Evolutionary conservation across 306 rosid genomes (phyloP).

Genomic region (barrel medic (Medicago truncatula)): DNA sequence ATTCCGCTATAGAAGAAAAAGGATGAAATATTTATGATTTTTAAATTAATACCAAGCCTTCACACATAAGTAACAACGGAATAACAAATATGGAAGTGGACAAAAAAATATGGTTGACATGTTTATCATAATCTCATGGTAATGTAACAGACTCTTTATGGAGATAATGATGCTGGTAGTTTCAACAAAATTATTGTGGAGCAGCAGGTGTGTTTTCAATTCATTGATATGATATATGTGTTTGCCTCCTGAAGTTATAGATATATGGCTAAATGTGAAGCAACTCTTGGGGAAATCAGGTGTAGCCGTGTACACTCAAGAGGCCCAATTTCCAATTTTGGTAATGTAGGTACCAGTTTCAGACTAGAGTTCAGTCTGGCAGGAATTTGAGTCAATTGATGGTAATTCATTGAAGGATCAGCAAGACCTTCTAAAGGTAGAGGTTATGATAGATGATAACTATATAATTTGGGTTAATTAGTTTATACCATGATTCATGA

Average conservation of each 20-base stretch:
- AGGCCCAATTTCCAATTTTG: not conserved
- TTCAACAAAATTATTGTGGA: not conserved
- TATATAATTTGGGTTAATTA: not conserved
- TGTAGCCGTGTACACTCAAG: not conserved
- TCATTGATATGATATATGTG: not conserved
- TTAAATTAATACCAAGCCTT: constrained; percentile 28
- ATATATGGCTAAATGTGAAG: not conserved
- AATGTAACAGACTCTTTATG: too few species aligned
- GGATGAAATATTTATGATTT: constrained; percentile 21
- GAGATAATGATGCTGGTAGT: too few species aligned
- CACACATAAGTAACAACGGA: constrained; percentile 6
- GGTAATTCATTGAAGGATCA: not conserved
- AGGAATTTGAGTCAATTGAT: not conserved
- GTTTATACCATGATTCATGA: not conserved
- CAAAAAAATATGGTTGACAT: constrained; percentile 1
- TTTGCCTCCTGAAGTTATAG: not conserved
- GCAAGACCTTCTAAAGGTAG: not conserved
- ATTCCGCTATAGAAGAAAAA: constrained; percentile 12
- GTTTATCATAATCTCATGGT: constrained; percentile 7
- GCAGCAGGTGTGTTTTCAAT: not conserved
- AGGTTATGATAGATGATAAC: not conserved
- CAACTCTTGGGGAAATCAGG: not conserved
- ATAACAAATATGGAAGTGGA: constrained; percentile 26
- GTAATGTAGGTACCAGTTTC: not conserved
- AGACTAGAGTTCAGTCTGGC: not conserved